Conservation (phyloP, 495 filamentous ascomycete genomes). For the Podospora appendiculata region DNA sequence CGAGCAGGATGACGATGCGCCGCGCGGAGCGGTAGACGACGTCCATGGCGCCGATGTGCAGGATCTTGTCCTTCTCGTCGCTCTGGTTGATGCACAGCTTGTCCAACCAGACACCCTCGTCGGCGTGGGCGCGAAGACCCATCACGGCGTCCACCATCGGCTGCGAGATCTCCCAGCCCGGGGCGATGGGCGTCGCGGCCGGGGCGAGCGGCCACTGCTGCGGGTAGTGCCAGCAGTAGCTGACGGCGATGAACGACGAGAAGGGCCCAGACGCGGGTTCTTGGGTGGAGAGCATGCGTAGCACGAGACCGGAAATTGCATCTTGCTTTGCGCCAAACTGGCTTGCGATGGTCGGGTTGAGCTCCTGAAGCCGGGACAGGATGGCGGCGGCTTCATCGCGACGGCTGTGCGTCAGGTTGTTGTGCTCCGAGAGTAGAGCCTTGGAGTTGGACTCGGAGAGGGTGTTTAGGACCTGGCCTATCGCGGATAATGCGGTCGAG, state of each 20-base stretch:
- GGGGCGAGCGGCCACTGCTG: constrained; percentile 5
- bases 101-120: constrained; percentile 23
- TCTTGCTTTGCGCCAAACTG: constrained; percentile 11
- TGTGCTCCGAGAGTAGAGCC: constrained; percentile 1
- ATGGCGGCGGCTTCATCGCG: constrained; percentile 6
- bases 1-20: constrained; percentile 11
- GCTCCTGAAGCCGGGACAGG: constrained; percentile 2
- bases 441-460: constrained; percentile 3
- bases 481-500: neutral
- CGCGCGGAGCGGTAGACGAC: constrained; percentile 17
- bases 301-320: constrained; percentile 2
- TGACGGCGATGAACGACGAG: constrained; percentile 13
- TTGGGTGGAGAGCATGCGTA: constrained; percentile 9
- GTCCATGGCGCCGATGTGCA: constrained; percentile 23
- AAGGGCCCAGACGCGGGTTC: neutral
- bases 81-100: constrained; percentile 27
- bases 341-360: constrained; percentile 8
- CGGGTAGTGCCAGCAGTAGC: constrained; percentile 21
- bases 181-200: neutral
- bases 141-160: constrained; percentile 19
- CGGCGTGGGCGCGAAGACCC: neutral
- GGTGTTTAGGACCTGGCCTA: constrained; percentile 3
- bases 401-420: neutral
- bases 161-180: constrained; percentile 14
- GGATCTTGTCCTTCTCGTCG: constrained; percentile 13